Percentiles rank a stretch among this genome's conserved stretches.
Conservation (phyloP, 2,329 filamentous ascomycete species). For the Arachnomyces sp. region DNA sequence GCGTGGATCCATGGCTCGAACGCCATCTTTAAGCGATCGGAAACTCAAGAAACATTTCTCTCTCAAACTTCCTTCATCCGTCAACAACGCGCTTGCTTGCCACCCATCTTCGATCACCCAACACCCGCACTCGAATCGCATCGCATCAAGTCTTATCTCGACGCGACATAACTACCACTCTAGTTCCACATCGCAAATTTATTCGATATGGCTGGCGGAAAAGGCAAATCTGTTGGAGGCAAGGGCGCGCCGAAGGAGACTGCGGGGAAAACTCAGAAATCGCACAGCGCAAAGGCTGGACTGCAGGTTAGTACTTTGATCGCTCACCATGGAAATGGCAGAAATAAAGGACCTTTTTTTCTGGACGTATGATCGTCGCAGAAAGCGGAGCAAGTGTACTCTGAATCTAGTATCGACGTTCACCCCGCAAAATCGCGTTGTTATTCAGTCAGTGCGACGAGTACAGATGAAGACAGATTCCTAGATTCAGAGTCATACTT, state of each 20-base stretch:
- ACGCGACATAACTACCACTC: slow-evolving; percentile 22
- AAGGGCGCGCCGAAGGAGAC: slow-evolving; percentile 81
- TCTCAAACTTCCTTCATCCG: slow-evolving; percentile 30
- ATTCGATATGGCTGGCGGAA: slow-evolving; percentile 68
- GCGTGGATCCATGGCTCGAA: slow-evolving; percentile 20
- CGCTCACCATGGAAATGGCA: slow-evolving; percentile 1
- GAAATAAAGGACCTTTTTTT: background rate
- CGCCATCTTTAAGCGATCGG: slow-evolving; percentile 30
- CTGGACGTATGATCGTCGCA: too few species aligned
- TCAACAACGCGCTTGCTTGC: slow-evolving; percentile 34
- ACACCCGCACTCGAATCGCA: slow-evolving; percentile 21
- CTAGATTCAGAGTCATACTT: too few species aligned
- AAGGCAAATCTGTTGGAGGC: slow-evolving; percentile 85
- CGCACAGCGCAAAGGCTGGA: slow-evolving; percentile 87
- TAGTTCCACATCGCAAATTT: slow-evolving; percentile 19
- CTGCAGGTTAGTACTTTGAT: slow-evolving; percentile 66
- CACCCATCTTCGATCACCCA: slow-evolving; percentile 17
- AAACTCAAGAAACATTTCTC: slow-evolving; percentile 30
- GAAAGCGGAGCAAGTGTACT: too few species aligned
- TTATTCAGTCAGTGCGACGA: too few species aligned
- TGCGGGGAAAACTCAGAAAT: slow-evolving; percentile 85
- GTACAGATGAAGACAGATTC: too few species aligned
- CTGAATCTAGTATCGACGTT: too few species aligned
- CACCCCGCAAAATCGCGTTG: too few species aligned
- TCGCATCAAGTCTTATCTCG: slow-evolving; percentile 14